phyloP scores from a whole-genome alignment of 2,329 filamentous ascomycete genomes.

The Ophiocordyceps camponoti-saundersi region DNA sequence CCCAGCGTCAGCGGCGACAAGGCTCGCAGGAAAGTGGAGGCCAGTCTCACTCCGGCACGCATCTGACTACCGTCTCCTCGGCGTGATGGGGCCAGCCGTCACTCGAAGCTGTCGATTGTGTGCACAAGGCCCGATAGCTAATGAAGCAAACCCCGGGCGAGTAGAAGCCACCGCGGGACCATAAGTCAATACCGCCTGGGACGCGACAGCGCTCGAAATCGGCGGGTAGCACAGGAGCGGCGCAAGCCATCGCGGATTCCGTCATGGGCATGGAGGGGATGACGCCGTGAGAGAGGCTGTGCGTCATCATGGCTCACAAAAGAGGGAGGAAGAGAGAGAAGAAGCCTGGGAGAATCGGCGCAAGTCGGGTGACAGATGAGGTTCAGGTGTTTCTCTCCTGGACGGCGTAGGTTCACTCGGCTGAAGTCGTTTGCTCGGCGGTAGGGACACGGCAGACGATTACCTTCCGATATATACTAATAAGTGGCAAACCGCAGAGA shows the following conservation, averaged over 20 bases:
- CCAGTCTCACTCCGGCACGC: conserved; percentile 9
- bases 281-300: conserved; percentile 3
- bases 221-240: conserved; percentile 5
- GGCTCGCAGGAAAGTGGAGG: neutral
- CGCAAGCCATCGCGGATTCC: conserved; percentile 6
- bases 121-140: conserved; percentile 11
- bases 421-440: no score
- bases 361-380: neutral
- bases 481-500: no score
- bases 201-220: conserved; percentile 8
- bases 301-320: conserved; percentile 1
- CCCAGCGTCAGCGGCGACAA: neutral
- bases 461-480: no score
- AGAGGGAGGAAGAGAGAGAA: neutral
- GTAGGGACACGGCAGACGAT: no score
- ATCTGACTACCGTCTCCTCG: conserved; percentile 12
- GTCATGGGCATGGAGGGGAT: conserved; percentile 10
- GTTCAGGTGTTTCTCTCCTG: no score
- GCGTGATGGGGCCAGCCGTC: conserved; percentile 6
- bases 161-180: conserved; percentile 11
- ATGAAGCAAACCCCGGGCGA: conserved; percentile 13
- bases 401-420: no score
- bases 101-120: conserved; percentile 5
- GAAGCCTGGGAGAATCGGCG: neutral
- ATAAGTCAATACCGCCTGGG: conserved; percentile 8